These are phyloP conservation scores for Trametes hirsuta DNA, from an alignment of 1,284 basidiomycete genomes.

Conservation along the genomic window DNA sequence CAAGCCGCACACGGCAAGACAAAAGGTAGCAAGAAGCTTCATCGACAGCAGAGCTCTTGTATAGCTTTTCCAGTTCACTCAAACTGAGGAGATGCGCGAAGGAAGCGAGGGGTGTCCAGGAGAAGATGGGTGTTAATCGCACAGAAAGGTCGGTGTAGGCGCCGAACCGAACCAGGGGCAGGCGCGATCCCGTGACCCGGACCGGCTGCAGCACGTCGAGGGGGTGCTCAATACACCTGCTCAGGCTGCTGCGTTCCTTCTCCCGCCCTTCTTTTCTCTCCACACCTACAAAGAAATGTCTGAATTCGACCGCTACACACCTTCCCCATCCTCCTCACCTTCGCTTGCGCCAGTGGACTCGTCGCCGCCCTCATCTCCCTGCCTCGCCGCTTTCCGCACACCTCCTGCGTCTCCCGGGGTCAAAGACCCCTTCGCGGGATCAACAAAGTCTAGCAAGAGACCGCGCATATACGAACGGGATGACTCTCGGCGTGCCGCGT, in stretches of 20 bases:
- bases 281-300: background rate
- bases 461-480: conserved; percentile 29
- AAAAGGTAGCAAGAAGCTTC: background rate
- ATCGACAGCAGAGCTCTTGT: background rate
- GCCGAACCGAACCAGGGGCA: background rate
- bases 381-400: conserved; percentile 9
- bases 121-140: background rate
- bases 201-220: background rate
- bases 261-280: background rate
- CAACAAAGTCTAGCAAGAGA: conserved; percentile 29
- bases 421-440: conserved; percentile 33
- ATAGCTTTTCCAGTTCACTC: no score
- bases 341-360: conserved; percentile 19
- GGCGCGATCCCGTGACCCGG: conserved; percentile 10
- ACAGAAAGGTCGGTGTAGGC: background rate
- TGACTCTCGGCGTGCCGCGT: background rate
- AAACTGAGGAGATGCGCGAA: no score
- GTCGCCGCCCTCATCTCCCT: conserved; percentile 20
- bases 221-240: background rate
- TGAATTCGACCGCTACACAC: background rate
- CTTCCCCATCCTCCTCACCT: conserved; percentile 18
- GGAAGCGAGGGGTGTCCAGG: background rate
- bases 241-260: background rate
- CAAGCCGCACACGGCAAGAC: background rate
- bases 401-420: conserved; percentile 32